A percentile compares a stretch with the other conserved stretches of the same genome.
phyloP scores from a whole-genome alignment of 1,284 basidiomycete genomes.

The Melampsora larici-populina region DNA sequence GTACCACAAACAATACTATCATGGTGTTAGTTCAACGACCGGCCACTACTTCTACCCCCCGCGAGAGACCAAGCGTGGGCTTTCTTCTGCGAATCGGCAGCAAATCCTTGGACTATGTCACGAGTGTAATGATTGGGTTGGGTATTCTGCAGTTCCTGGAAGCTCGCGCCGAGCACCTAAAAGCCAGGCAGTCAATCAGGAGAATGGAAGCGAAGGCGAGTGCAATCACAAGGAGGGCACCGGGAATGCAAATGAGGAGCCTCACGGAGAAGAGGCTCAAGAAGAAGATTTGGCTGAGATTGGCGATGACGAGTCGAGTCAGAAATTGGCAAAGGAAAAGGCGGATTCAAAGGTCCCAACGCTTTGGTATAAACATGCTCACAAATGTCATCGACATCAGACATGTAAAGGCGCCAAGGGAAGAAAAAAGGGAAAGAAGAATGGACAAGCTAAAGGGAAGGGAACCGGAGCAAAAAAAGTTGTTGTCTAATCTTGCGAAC shows the following conservation, averaged over 20 bases:
- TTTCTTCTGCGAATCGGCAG: slow-evolving; percentile 37
- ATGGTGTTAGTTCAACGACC: slow-evolving; percentile 41
- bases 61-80: slow-evolving; percentile 28
- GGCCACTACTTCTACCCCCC: slow-evolving; percentile 43
- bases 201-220: background rate
- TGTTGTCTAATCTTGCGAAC: background rate
- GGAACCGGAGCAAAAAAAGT: background rate
- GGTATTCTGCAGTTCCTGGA: slow-evolving; percentile 27
- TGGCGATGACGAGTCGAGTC: background rate
- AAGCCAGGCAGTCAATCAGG: background rate
- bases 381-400: slow-evolving; percentile 44
- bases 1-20: slow-evolving; percentile 42
- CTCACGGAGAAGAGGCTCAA: background rate
- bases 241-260: no score
- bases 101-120: slow-evolving; percentile 36
- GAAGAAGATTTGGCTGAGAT: background rate
- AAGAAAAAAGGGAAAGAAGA: slow-evolving; percentile 36
- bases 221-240: background rate
- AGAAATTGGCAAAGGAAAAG: background rate
- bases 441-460: background rate
- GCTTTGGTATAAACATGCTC: slow-evolving; percentile 43
- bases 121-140: slow-evolving; percentile 38
- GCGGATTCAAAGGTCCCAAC: slow-evolving; percentile 25
- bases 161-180: background rate
- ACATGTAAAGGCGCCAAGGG: slow-evolving; percentile 44